Percentiles rank a stretch among this genome's conserved stretches.
phyloP scores from a whole-genome alignment of 768 basidiomycete species.

The Suillus ampliporus region DNA sequence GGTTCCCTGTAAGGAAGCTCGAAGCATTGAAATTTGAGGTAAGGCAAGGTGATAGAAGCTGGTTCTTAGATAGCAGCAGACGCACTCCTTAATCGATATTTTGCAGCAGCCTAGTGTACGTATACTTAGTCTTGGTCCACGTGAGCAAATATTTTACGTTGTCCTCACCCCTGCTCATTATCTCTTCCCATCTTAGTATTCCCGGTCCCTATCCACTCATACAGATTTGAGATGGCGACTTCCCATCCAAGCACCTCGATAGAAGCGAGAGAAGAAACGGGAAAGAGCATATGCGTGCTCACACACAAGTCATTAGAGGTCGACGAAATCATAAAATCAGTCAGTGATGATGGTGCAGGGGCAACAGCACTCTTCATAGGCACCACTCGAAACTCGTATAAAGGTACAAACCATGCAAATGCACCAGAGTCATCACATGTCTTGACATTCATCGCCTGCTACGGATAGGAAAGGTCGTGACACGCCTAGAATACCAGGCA shows the following conservation, averaged over 20 bases:
- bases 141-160: background rate
- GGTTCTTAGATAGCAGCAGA: background rate
- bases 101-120: background rate
- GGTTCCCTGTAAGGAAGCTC: background rate
- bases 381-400: conserved; percentile 85
- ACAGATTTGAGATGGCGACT: conserved; percentile 22
- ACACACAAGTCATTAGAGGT: conserved; percentile 65
- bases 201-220: background rate
- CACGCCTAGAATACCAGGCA: conserved; percentile 80
- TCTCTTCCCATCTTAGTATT: background rate
- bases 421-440: conserved; percentile 10
- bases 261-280: conserved; percentile 30
- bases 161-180: background rate
- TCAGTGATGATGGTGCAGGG: conserved; percentile 68
- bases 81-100: background rate
- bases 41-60: background rate
- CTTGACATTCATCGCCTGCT: conserved; percentile 16
- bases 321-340: conserved; percentile 61
- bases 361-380: conserved; percentile 82
- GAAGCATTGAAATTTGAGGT: background rate
- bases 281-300: conserved; percentile 48
- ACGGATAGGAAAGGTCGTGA: conserved; percentile 66
- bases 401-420: conserved; percentile 53
- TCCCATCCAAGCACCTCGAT: conserved; percentile 29
- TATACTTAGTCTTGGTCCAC: background rate